phyloP scores from a whole-genome alignment of 768 basidiomycete species.

The Russula brevipes region DNA sequence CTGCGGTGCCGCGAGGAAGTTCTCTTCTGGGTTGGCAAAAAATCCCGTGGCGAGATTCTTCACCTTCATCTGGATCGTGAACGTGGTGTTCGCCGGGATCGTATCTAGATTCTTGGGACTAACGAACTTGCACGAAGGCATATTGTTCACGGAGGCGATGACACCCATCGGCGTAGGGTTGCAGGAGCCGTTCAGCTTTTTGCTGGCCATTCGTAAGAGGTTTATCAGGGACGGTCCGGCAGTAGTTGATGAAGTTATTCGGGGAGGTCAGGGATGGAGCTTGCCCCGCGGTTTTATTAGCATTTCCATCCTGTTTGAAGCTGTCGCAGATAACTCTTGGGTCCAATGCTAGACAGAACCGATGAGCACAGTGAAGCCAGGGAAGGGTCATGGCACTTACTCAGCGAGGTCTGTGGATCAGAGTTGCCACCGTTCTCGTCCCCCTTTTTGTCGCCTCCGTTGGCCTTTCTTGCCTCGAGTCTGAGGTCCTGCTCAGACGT shows the following conservation, averaged over 20 bases:
- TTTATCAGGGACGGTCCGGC: constrained; percentile 31
- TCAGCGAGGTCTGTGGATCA: constrained; percentile 15
- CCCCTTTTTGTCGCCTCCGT: background rate
- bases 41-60: constrained; percentile 40
- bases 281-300: constrained; percentile 37
- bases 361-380: background rate
- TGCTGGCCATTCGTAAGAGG: constrained; percentile 46
- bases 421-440: background rate
- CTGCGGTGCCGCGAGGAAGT: constrained; percentile 50
- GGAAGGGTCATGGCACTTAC: background rate
- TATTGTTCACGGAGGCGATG: constrained; percentile 40
- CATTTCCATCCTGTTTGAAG: constrained; percentile 49
- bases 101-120: constrained; percentile 38
- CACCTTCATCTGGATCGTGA: constrained; percentile 41
- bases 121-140: constrained; percentile 47
- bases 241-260: constrained; percentile 68
- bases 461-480: background rate
- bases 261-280: constrained; percentile 46
- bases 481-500: constrained; percentile 4
- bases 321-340: constrained; percentile 41
- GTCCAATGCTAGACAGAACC: constrained; percentile 34
- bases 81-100: constrained; percentile 38
- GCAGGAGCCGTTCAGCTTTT: constrained; percentile 36
- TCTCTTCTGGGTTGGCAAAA: constrained; percentile 46
- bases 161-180: constrained; percentile 38